A percentile compares a stretch with the other conserved stretches of the same genome.
phyloP scores from a whole-genome alignment of 148 eudicot species.

The Chenopodium formosanum region DNA sequence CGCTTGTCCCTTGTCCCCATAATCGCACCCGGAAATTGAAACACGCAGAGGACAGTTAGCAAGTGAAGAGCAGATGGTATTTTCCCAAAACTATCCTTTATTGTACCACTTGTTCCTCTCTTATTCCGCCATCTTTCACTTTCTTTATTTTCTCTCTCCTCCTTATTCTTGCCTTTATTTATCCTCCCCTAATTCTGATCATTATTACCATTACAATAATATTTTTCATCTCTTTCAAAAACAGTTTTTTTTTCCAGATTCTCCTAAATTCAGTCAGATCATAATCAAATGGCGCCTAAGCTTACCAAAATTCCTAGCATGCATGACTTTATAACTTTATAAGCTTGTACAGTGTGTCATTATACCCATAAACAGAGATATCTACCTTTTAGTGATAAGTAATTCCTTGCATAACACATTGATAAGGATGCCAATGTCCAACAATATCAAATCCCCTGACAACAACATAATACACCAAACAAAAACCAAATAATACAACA shows the following conservation, averaged over 20 bases:
- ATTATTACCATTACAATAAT: background rate
- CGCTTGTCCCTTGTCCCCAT: no score
- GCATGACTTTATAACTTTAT: constrained; percentile 36
- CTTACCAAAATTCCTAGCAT: constrained; percentile 47
- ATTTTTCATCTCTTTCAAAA: background rate
- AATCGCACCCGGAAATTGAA: background rate
- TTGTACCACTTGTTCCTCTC: constrained; percentile 28
- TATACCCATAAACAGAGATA: background rate
- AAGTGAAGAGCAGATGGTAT: background rate
- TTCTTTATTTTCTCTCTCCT: background rate
- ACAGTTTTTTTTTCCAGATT: background rate
- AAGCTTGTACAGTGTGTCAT: background rate
- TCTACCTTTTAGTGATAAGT: background rate
- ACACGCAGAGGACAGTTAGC: background rate
- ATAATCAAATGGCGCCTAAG: constrained; percentile 42
- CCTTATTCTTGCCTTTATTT: background rate
- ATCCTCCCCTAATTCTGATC: background rate
- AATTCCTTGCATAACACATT: constrained; percentile 9
- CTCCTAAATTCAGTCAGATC: background rate
- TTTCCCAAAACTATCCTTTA: background rate
- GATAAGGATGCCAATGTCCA: background rate
- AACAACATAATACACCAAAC: background rate
- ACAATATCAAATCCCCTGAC: background rate
- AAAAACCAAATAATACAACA: background rate
- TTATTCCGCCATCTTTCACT: background rate